Evolutionary conservation across 305 asterid species (phyloP).

Genomic region (Rubia tinctorum): DNA sequence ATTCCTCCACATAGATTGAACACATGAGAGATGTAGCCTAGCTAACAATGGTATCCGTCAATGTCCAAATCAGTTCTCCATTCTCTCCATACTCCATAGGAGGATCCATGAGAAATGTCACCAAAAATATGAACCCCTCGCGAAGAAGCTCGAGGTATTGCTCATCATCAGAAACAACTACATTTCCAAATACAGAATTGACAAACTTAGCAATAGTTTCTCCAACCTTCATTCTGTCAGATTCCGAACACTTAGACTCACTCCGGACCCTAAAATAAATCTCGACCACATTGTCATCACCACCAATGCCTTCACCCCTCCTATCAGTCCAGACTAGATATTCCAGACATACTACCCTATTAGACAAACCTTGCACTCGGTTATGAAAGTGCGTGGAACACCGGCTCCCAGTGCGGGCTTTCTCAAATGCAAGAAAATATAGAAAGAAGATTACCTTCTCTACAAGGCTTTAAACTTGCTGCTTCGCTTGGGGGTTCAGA

Average conservation of each 20-base stretch:
- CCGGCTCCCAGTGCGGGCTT: background rate
- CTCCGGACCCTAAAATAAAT: background rate
- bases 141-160: too few relatives aligned
- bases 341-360: background rate
- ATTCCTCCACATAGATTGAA: background rate
- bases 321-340: background rate
- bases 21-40: background rate
- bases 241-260: background rate
- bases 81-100: constrained; percentile 6
- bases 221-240: background rate
- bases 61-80: constrained; percentile 17
- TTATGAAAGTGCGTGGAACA: background rate
- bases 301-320: background rate
- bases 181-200: background rate
- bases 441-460: background rate
- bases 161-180: background rate
- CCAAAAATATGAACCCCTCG: constrained; percentile 9
- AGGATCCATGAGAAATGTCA: constrained; percentile 20
- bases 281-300: background rate
- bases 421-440: background rate
- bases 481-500: background rate
- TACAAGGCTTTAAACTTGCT: background rate
- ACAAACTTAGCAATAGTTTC: background rate
- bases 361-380: constrained; percentile 2
- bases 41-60: background rate